Conservation (phyloP, 2,329 filamentous ascomycete species). For the Fragosphaeria purpurea region DNA sequence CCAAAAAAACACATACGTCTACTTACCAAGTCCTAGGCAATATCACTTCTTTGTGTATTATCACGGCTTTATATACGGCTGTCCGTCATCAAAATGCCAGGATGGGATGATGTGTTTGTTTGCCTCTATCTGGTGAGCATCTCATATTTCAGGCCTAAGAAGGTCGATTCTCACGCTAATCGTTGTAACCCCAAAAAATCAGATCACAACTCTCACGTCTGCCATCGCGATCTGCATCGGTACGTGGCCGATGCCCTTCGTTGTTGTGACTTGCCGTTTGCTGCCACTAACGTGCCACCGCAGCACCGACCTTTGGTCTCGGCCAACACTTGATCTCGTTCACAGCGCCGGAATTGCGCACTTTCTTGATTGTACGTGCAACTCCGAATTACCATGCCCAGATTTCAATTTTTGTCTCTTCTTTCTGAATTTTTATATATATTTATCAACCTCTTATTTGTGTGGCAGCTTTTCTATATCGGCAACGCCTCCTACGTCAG, state of each 20-base stretch:
- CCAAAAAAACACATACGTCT: too few species aligned
- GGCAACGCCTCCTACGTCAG: conserved; percentile 16
- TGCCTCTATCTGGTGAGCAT: conserved; percentile 7
- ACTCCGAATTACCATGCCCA: too few species aligned
- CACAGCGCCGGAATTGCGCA: conserved; percentile 1
- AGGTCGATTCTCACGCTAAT: background rate
- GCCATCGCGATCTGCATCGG: conserved; percentile 1
- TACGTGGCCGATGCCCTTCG: background rate
- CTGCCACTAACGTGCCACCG: background rate
- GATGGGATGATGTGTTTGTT: conserved; percentile 11
- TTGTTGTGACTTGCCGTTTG: background rate
- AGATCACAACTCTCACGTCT: background rate
- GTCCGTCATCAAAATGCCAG: background rate
- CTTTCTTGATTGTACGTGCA: conserved; percentile 3
- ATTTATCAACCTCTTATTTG: background rate
- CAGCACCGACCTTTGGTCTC: conserved; percentile 7
- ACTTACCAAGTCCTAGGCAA: too few species aligned
- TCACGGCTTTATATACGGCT: conserved; percentile 8
- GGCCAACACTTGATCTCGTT: conserved; percentile 7
- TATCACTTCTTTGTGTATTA: background rate
- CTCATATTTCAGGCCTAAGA: background rate
- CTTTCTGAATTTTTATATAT: background rate
- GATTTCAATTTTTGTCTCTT: too few species aligned
- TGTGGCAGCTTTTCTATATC: conserved; percentile 15
- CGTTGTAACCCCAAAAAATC: too few species aligned